Evolutionary conservation across 371 early-diverging fungal species (phyloP), one percentile per base, ranked within the genome.

Genomic region (Basidiobolus heterosporus): DNA sequence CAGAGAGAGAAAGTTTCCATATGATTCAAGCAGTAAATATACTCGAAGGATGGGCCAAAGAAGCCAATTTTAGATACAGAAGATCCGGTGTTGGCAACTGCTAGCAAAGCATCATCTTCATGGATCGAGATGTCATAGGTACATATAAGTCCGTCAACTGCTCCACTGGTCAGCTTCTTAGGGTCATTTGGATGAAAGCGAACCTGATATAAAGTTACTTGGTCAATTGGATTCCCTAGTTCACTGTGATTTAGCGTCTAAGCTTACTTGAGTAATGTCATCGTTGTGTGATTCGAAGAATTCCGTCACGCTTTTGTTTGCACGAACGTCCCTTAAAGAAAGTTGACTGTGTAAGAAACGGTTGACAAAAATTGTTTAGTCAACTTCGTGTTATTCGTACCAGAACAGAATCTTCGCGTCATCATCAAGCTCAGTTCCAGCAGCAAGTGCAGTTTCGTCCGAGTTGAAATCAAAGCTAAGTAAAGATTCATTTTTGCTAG

Each of bases 251-350:
- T n/a, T 9, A 9, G 37, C 37, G 8, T 36, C 9, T n/a, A 16
- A 16, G 18, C 40, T 42, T 42, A 42, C 42, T 60, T 86, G 78
- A 3, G 93, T 89, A n/a, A 95, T 68, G 55, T 91, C 92, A 52
- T 95, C 91, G 22, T 78, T 79, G 54, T 91, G 91, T 2, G 85
- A 86, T 51, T 90, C 88, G 4, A 56, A 61, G 54, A 88, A 95
- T 23, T 64, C 57, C 7, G 68, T 62, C 8, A 76, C 39, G 7
- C 70, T 45, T 7, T 52, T 42, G 1, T 59, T 57, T 2, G 58
- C 49, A 18, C 77, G 67, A 11, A 73, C 59, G 60, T 84, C 75
- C 72, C 39, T 44, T 15, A 4, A 39, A 18, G 40, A 3, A 18
- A 39, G n/a, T 39, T 39, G 5, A 18, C n/a, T 36, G n/a, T 36